Percentiles rank a stretch among this genome's conserved stretches.
Conservation (phyloP, 192 early-diverging fungal species). For the Powellomyces hirtus region DNA sequence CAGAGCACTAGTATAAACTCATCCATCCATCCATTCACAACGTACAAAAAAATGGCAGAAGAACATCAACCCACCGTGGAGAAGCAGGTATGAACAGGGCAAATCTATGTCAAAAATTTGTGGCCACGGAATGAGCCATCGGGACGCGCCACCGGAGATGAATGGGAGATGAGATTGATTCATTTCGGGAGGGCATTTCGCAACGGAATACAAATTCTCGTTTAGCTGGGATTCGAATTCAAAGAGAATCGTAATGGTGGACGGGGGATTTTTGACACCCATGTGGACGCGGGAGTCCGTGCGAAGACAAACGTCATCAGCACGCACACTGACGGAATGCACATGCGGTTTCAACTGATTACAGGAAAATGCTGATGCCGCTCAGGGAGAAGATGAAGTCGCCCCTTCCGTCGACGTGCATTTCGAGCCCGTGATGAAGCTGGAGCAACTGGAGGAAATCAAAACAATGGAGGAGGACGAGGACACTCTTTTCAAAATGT, state of each 20-base stretch:
- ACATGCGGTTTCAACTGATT: background rate
- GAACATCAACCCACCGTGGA: constrained; percentile 18
- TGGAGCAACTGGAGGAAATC: constrained; percentile 82
- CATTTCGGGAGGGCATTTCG: background rate
- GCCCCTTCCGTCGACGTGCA: constrained; percentile 83
- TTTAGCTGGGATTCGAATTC: too few species aligned
- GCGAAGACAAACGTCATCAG: background rate
- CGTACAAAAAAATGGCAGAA: constrained; percentile 4
- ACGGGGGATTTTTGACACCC: too few species aligned
- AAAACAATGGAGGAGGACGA: constrained; percentile 98
- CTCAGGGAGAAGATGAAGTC: constrained; percentile 58
- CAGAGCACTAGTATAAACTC: background rate
- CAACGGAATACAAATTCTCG: background rate
- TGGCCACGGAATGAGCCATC: background rate
- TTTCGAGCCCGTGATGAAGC: constrained; percentile 95
- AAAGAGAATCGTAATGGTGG: too few species aligned
- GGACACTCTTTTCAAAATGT: constrained; percentile 86
- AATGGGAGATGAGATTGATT: background rate
- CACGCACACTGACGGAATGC: background rate
- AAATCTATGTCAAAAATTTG: background rate
- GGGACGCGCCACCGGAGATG: constrained; percentile 1
- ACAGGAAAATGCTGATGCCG: constrained; percentile 1
- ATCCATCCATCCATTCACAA: constrained; percentile 14
- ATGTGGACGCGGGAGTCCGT: too few species aligned
- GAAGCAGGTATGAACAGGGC: constrained; percentile 1